Evolutionary conservation across 306 rosid genomes (phyloP).

Genomic region (Citrullus amarus): DNA sequence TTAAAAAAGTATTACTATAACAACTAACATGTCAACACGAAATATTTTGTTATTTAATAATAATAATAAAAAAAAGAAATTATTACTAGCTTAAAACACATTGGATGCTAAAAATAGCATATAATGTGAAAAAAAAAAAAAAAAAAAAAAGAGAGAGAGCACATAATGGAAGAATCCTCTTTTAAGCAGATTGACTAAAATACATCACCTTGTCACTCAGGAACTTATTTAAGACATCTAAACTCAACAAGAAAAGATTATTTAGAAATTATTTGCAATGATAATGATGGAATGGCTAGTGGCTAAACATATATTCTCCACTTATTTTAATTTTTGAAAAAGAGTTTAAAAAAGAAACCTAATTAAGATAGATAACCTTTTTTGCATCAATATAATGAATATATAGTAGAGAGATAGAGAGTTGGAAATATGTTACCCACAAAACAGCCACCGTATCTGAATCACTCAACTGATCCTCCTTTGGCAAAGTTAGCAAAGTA

Average conservation of each 20-base stretch:
- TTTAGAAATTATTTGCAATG: too few relatives aligned
- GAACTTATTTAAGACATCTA: background rate
- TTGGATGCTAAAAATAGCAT: background rate
- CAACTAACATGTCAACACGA: background rate
- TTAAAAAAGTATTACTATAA: too few relatives aligned
- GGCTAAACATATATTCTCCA: too few relatives aligned
- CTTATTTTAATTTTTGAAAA: too few relatives aligned
- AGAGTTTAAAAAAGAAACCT: too few relatives aligned
- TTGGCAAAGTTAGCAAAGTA: slow-evolving; percentile 49
- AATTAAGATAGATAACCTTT: too few relatives aligned
- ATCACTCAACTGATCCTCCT: slow-evolving; percentile 41
- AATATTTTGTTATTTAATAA: background rate
- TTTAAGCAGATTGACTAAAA: background rate
- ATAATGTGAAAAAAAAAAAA: too few relatives aligned
- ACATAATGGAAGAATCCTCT: background rate
- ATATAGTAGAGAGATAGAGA: background rate
- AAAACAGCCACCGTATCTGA: slow-evolving; percentile 64
- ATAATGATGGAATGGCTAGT: too few relatives aligned
- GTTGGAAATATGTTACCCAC: slow-evolving; percentile 42
- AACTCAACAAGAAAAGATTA: background rate
- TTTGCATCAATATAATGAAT: background rate
- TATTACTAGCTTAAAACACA: background rate
- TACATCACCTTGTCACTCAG: background rate
- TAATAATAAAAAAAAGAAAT: background rate
- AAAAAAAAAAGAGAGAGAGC: too few relatives aligned